Percentiles rank a stretch among this genome's conserved stretches.
These are phyloP conservation scores for Lactarius sp. DNA, from an alignment of 768 basidiomycete species.

Conservation along the genomic window DNA sequence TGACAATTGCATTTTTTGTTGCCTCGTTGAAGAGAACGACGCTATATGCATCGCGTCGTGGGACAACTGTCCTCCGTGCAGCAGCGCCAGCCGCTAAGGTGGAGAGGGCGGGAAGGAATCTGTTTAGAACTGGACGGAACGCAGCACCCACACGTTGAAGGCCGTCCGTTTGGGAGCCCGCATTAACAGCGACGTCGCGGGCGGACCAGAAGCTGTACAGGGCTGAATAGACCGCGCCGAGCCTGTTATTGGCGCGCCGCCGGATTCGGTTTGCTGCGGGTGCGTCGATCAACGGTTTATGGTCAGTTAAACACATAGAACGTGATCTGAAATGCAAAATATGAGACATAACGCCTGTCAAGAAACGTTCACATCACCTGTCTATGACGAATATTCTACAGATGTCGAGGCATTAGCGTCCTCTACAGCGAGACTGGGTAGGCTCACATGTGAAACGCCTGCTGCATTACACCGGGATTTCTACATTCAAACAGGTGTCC, in stretches of 20 bases:
- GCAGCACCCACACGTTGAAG: no score
- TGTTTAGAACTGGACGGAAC: constrained; percentile 31
- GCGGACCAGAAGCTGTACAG: no score
- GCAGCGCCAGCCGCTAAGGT: no score
- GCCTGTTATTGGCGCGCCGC: no score
- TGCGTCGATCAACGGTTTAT: constrained; percentile 31
- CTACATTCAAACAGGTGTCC: constrained; percentile 46
- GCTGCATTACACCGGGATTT: constrained; percentile 47
- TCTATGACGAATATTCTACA: constrained; percentile 47
- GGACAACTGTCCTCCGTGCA: no score
- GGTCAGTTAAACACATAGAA: constrained; percentile 44
- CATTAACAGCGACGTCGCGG: constrained; percentile 23
- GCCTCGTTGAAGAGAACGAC: no score
- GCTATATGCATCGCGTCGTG: no score
- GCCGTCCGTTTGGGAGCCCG: no score
- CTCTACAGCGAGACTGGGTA: not conserved
- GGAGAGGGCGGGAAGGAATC: constrained; percentile 45
- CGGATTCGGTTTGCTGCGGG: no score
- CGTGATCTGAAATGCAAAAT: constrained; percentile 37
- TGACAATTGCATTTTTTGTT: no score
- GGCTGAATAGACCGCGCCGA: no score
- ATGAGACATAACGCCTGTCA: not conserved
- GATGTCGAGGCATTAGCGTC: not conserved
- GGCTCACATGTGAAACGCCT: constrained; percentile 48
- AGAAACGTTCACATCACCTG: constrained; percentile 33